phyloP scores from a whole-genome alignment of 345 rosid species.

The Pelargonium nanum region DNA sequence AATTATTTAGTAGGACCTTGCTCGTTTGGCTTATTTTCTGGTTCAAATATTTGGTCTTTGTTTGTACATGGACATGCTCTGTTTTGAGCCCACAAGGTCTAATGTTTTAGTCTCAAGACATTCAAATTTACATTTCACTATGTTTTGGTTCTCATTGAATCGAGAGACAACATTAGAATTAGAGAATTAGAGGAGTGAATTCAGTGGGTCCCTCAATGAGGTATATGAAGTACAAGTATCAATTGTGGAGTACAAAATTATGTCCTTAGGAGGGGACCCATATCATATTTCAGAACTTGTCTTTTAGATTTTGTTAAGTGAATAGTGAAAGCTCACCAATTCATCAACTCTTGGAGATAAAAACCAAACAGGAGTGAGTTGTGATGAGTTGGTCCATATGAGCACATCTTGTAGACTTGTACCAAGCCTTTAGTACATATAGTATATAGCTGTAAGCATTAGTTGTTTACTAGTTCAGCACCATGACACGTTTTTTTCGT shows the following conservation, averaged over 20 bases:
- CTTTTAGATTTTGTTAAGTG: not conserved
- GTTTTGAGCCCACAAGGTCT: not conserved
- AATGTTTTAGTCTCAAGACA: not conserved
- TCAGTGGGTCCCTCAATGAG: not conserved
- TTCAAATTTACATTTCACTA: not conserved
- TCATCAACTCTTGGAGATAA: too few species aligned
- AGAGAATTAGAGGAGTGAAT: too few species aligned
- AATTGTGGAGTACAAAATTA: not conserved
- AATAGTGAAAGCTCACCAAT: too few species aligned
- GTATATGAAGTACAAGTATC: not conserved
- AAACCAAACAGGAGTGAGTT: too few species aligned
- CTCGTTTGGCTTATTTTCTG: too few species aligned
- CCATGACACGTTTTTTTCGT: too few species aligned
- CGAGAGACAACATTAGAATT: too few species aligned
- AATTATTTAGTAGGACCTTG: too few species aligned
- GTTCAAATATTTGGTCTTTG: too few species aligned
- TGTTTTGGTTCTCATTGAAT: not conserved
- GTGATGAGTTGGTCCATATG: not conserved
- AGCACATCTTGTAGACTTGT: not conserved
- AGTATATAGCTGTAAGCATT: too few species aligned
- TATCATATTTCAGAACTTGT: too few species aligned
- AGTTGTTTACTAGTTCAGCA: too few species aligned
- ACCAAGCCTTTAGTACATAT: not conserved
- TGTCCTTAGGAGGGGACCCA: not conserved
- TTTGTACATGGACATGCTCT: not conserved